A percentile compares a stretch with the other conserved stretches of the same genome.
Evolutionary conservation across 495 filamentous ascomycete species (phyloP).

Genomic region (Penicillium malachiteum): DNA sequence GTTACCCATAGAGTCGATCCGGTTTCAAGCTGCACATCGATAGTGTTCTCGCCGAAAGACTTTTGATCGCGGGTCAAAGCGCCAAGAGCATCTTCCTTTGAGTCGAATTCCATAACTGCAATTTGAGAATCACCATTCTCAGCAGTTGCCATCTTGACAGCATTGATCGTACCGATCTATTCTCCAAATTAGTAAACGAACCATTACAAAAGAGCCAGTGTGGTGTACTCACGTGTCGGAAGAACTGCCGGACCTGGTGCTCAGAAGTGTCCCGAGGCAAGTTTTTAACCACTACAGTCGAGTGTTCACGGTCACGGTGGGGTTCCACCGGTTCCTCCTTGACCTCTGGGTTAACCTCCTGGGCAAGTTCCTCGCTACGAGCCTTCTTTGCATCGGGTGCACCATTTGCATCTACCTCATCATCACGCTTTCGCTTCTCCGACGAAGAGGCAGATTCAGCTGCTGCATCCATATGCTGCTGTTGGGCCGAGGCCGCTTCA

Average conservation of each 20-base stretch:
- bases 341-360: conserved; percentile 30
- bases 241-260: conserved; percentile 78
- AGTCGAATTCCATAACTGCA: conserved; percentile 82
- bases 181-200: conserved; percentile 18
- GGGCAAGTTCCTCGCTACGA: conserved; percentile 46
- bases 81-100: conserved; percentile 71
- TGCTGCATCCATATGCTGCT: conserved; percentile 24
- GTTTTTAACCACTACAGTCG: conserved; percentile 75
- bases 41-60: conserved; percentile 63
- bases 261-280: conserved; percentile 68
- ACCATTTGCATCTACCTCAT: conserved; percentile 45
- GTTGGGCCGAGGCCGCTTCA: conserved; percentile 48
- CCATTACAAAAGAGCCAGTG: background rate
- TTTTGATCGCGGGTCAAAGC: conserved; percentile 82
- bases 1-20: conserved; percentile 82
- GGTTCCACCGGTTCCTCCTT: conserved; percentile 39
- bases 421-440: conserved; percentile 72
- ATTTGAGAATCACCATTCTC: conserved; percentile 57
- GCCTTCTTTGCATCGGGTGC: conserved; percentile 55
- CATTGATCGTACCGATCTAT: conserved; percentile 76
- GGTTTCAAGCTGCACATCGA: conserved; percentile 70
- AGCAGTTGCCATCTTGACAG: conserved; percentile 60
- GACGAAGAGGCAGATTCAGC: conserved; percentile 29
- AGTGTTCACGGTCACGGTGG: conserved; percentile 86
- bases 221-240: conserved; percentile 64